Conservation (phyloP, 2,329 filamentous ascomycete species). For the Macrophomina tecta region DNA sequence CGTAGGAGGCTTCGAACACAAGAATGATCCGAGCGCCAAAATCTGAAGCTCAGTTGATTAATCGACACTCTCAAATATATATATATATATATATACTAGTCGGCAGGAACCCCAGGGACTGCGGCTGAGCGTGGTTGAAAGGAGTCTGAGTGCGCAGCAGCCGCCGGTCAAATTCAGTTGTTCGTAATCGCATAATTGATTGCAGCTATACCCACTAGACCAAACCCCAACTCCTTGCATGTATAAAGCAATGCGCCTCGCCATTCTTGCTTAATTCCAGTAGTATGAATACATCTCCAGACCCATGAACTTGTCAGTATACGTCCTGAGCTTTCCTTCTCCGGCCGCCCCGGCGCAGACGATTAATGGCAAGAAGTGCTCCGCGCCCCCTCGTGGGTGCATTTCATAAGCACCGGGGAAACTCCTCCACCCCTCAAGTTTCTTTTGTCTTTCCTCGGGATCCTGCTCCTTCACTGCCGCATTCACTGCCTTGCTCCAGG, state of each 20-base stretch:
- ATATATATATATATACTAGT: too few relatives aligned
- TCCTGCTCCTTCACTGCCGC: slow-evolving; percentile 48
- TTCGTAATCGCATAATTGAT: background rate
- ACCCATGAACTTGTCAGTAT: slow-evolving; percentile 58
- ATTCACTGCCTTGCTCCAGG: slow-evolving; percentile 57
- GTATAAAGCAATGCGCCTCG: background rate
- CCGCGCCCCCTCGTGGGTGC: slow-evolving; percentile 61
- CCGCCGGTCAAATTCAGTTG: too few relatives aligned
- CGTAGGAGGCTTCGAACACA: slow-evolving; percentile 7
- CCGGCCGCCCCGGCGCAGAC: slow-evolving; percentile 61
- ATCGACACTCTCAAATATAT: too few relatives aligned
- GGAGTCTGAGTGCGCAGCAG: too few relatives aligned
- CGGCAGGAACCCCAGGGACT: too few relatives aligned
- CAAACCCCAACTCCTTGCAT: background rate
- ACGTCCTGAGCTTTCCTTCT: slow-evolving; percentile 50
- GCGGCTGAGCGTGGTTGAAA: too few relatives aligned
- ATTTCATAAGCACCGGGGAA: slow-evolving; percentile 58
- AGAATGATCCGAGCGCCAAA: background rate
- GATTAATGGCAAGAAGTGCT: slow-evolving; percentile 66
- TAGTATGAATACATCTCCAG: slow-evolving; percentile 63
- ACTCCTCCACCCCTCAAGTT: slow-evolving; percentile 55
- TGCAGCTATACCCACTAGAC: background rate
- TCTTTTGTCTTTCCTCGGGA: slow-evolving; percentile 45
- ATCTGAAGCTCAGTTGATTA: background rate
- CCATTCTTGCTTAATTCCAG: slow-evolving; percentile 48